phyloP scores from a whole-genome alignment of 75 land plant species.

The Gnetum montanum region DNA sequence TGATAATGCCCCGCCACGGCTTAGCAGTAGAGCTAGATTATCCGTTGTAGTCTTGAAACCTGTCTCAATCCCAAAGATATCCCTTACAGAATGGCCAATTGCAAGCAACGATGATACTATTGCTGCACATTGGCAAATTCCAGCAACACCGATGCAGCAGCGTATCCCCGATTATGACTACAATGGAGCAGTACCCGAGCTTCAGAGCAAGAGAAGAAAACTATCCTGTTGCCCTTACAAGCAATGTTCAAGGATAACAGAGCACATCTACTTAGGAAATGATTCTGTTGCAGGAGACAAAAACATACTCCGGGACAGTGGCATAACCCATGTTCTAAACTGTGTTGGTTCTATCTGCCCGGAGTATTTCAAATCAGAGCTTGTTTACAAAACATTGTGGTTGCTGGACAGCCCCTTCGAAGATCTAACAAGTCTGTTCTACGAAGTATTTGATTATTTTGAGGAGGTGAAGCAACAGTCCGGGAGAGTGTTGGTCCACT shows the following conservation, averaged over 20 bases:
- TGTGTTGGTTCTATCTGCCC: slow-evolving; percentile 94
- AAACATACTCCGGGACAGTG: slow-evolving; percentile 45
- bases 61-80: slow-evolving; percentile 35
- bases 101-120: slow-evolving; percentile 73
- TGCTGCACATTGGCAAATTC: slow-evolving; percentile 54
- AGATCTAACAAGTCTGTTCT: slow-evolving; percentile 83
- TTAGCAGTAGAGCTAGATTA: slow-evolving; percentile 6
- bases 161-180: too few relatives aligned
- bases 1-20: too few relatives aligned
- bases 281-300: slow-evolving; percentile 69
- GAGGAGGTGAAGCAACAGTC: slow-evolving; percentile 80
- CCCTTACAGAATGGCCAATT: slow-evolving; percentile 65
- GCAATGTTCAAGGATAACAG: slow-evolving; percentile 79
- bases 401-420: slow-evolving; percentile 79
- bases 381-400: slow-evolving; percentile 94
- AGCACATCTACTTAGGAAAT: slow-evolving; percentile 80
- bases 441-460: slow-evolving; percentile 95
- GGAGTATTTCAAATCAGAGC: slow-evolving; percentile 76
- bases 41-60: slow-evolving; percentile 8
- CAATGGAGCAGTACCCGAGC: too few relatives aligned
- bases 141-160: slow-evolving; percentile 45
- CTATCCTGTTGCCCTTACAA: slow-evolving; percentile 74
- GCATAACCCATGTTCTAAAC: slow-evolving; percentile 87
- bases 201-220: slow-evolving; percentile 40
- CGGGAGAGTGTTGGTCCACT: slow-evolving; percentile 81